Evolutionary conservation across 805 yeast genomes (phyloP), one percentile per base, ranked within the genome.

Genomic region (Clavispora santaluciae): DNA sequence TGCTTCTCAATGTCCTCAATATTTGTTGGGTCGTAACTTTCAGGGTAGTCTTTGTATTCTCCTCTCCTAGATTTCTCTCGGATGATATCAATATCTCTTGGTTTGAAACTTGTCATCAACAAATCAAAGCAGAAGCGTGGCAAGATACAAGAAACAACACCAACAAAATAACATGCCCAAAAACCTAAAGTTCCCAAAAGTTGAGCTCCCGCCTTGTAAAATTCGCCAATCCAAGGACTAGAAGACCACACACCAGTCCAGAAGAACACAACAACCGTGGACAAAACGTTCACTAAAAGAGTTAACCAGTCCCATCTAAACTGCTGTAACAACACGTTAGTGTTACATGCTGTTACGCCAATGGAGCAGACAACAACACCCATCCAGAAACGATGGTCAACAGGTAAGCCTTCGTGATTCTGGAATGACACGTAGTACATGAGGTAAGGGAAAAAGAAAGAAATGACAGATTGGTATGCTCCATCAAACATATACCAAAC

Each of bases 161-260:
- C 83, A 26, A 83, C 61, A 43, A 82, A 71, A 12, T 76, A 59
- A 43, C 74, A 68, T 33, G 81, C 77, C 95, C 95, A 86, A 56
- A 79, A 81, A 5, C 75, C 55, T 24, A 73, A 65, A 5, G 81
- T 63, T 15, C 89, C 87, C 49, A 79, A 79, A 24, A 73, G 70
- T 51, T 80, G 78, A 2, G 78, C 59, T 2, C 85, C 93, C 18
- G 83, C 77, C 43, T 73, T 70, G 60, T 78, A 86, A 51, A 81
- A 81, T 52, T 79, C 85, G 9, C 68, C 70, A 7, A 86, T 72
- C 41, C 66, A 60, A 2, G 63, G 46, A 21, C 73, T 59, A 4
- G 78, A 61, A 22, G 88, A 75, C 83, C 90, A 86, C 17, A 80
- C 76, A n/a, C 91, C 90, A 4, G 86, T 77, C 95, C 95, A 86